Conservation (phyloP, 2,329 filamentous ascomycete species). For the Exophiala xenobiotica region DNA sequence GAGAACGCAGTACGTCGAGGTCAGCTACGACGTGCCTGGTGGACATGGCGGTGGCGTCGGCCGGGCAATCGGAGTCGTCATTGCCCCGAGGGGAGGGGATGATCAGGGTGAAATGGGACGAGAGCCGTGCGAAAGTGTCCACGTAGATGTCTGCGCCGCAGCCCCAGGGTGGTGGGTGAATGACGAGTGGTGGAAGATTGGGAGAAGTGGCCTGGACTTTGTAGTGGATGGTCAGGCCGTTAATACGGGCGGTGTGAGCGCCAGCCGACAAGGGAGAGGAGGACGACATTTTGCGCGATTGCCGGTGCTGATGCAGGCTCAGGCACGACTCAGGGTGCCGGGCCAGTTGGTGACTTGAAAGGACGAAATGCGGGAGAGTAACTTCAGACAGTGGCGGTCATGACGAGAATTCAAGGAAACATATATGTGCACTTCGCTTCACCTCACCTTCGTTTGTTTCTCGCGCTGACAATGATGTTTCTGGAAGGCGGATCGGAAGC, state of each 20-base stretch:
- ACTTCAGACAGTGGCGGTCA: too few relatives aligned
- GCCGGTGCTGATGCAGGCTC: too few relatives aligned
- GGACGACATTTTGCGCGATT: conserved; percentile 1
- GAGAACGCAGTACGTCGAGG: conserved; percentile 31
- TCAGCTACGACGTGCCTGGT: conserved; percentile 29
- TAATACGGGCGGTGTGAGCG: conserved; percentile 4
- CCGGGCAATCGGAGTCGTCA: conserved; percentile 22
- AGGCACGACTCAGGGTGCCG: too few relatives aligned
- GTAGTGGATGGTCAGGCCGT: conserved; percentile 11
- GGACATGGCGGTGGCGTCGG: conserved; percentile 24
- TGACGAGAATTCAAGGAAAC: too few relatives aligned
- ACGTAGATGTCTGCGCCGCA: conserved; percentile 8
- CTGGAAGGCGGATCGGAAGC: too few relatives aligned
- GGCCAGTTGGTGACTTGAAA: too few relatives aligned
- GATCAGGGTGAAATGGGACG: conserved; percentile 27
- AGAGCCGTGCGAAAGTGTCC: conserved; percentile 4
- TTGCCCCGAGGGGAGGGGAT: conserved; percentile 34
- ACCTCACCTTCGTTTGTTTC: too few relatives aligned
- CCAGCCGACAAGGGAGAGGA: conserved; percentile 6
- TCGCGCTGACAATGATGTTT: too few relatives aligned
- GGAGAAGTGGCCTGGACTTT: background rate
- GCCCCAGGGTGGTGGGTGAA: conserved; percentile 16
- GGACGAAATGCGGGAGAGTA: too few relatives aligned
- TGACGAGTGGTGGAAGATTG: conserved; percentile 6
- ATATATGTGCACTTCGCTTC: too few relatives aligned